Percentiles rank a stretch among this genome's conserved stretches.
Evolutionary conservation across 345 rosid species (phyloP).

Genomic region (Populus pruinosa): DNA sequence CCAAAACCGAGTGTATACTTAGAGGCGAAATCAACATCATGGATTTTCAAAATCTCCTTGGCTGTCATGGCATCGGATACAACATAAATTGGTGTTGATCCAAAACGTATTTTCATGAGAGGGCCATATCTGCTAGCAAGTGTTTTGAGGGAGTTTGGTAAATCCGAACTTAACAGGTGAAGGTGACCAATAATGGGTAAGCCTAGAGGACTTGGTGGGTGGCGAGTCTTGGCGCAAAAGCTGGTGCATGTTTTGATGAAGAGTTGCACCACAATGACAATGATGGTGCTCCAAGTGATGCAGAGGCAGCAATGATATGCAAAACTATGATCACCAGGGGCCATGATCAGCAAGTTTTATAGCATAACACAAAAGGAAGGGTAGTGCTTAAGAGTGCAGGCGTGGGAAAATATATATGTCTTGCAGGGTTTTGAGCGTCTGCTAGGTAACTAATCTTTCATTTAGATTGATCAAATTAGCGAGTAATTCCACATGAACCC

Average conservation of each 20-base stretch:
- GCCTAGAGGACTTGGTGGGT: constrained; percentile 42
- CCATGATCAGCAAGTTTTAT: not conserved
- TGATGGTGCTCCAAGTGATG: not conserved
- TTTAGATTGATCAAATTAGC: no score
- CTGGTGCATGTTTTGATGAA: constrained; percentile 3
- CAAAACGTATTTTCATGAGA: constrained; percentile 5
- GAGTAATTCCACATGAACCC: not conserved
- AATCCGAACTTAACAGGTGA: constrained; percentile 30
- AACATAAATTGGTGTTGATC: constrained; percentile 16
- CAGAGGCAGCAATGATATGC: constrained; percentile 3
- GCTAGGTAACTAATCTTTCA: no score
- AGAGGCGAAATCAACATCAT: constrained; percentile 51
- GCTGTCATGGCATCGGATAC: constrained; percentile 50
- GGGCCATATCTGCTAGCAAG: constrained; percentile 14
- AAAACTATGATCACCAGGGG: not conserved
- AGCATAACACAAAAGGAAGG: not conserved
- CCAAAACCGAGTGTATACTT: constrained; percentile 48
- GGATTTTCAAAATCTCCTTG: constrained; percentile 40
- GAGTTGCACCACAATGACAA: constrained; percentile 3
- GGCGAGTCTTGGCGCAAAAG: not conserved
- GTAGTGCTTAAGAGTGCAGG: not conserved
- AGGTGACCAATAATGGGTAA: constrained; percentile 49
- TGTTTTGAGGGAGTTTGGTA: constrained; percentile 5
- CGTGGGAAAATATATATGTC: not conserved
- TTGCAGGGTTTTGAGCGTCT: no score